phyloP scores from a whole-genome alignment of 2,329 filamentous ascomycete genomes.

The Colletotrichum sp. region DNA sequence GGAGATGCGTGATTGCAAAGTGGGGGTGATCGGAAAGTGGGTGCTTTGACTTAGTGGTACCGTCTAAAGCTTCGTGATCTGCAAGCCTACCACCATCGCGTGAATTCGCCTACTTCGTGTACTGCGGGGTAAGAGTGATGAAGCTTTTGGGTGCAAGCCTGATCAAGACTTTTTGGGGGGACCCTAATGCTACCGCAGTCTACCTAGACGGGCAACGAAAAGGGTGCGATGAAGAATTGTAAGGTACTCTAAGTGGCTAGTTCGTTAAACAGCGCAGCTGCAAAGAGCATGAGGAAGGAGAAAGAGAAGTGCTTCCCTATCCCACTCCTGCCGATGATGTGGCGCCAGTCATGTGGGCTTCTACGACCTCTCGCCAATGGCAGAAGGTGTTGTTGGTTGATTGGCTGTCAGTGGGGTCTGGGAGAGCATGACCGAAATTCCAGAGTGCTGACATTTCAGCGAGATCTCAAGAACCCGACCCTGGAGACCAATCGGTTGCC shows the following conservation, averaged over 20 bases:
- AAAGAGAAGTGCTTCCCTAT: not conserved
- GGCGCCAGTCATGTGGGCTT: not conserved
- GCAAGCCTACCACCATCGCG: not conserved
- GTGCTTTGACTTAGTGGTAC: too few species aligned
- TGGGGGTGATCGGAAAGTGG: too few species aligned
- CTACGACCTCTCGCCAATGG: not conserved
- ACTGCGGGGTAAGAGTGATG: not conserved
- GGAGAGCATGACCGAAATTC: not conserved
- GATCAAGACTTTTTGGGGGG: rapidly evolving
- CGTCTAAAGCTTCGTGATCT: not conserved
- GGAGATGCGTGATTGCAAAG: too few species aligned
- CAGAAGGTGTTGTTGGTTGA: not conserved
- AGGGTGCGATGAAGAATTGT: not conserved
- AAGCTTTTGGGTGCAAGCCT: not conserved
- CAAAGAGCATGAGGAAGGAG: not conserved
- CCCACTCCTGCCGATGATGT: not conserved
- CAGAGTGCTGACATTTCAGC: too few species aligned
- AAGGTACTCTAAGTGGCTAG: not conserved
- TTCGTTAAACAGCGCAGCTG: too few species aligned
- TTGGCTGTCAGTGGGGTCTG: not conserved
- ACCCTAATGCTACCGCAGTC: not conserved
- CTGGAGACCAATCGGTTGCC: too few species aligned
- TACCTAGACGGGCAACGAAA: not conserved
- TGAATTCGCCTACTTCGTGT: not conserved
- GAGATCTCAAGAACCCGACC: too few species aligned